These are phyloP conservation scores for Cytidiella melzeri DNA, from an alignment of 768 basidiomycete genomes.

Conservation along the genomic window DNA sequence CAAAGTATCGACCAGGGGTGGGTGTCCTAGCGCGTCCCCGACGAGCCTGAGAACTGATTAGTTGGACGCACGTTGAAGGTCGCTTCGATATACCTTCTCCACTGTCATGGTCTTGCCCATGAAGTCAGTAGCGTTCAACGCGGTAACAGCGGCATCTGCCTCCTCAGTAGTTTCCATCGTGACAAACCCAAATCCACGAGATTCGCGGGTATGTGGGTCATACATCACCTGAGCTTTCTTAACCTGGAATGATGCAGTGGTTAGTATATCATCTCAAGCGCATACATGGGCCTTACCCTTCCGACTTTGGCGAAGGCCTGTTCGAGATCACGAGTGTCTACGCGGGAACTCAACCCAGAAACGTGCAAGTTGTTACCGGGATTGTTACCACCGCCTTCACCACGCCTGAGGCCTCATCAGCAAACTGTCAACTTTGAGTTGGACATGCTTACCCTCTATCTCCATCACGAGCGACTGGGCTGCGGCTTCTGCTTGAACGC, in stretches of 20 bases:
- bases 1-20: conserved; percentile 93
- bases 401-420: conserved; percentile 9
- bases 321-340: conserved; percentile 85
- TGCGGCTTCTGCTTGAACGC: conserved; percentile 74
- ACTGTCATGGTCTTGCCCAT: conserved; percentile 85
- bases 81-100: conserved; percentile 58
- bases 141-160: conserved; percentile 85
- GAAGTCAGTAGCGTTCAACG: conserved; percentile 76
- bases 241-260: conserved; percentile 37
- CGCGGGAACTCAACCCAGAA: conserved; percentile 49
- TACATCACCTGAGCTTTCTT: conserved; percentile 58
- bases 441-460: conserved; percentile 46
- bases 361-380: conserved; percentile 65
- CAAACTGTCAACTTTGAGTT: neutral
- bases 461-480: conserved; percentile 48
- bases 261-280: neutral
- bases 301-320: conserved; percentile 85
- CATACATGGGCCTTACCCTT: conserved; percentile 44
- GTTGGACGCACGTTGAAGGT: neutral
- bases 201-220: conserved; percentile 63
- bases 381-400: conserved; percentile 37
- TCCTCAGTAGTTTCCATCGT: conserved; percentile 81
- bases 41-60: conserved; percentile 52
- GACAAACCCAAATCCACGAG: conserved; percentile 86
- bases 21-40: conserved; percentile 87